Evolutionary conservation across 495 filamentous ascomycete species (phyloP), one percentile per base, ranked within the genome.

Genomic region (Barbatosphaeria neglecta): DNA sequence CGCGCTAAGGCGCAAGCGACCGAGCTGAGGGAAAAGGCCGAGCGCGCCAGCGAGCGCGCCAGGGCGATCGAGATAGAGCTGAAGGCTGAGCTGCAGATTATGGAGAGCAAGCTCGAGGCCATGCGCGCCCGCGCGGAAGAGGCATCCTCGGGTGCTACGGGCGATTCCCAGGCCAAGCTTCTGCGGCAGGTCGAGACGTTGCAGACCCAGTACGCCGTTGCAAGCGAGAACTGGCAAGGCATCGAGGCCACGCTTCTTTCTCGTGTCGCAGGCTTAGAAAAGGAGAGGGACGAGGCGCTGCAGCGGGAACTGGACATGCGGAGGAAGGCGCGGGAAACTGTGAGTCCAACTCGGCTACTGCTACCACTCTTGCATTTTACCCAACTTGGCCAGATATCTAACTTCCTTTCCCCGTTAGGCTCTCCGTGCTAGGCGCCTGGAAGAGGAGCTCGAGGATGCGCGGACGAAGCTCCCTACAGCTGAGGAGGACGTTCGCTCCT

Each of bases 201-300:
- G 42, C 93, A 97, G 65, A 90, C 84, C 4, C 93, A 99, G 63
- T 94, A 99, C 62, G 82, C 87, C 0, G 79, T 88, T 43, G 92
- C 93, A 2, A 90, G 86, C 50, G 89, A 94, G 54, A 99, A 97
- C 60, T 99, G 93, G 93, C 89, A 96, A 49, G 86, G 88, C 0
- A 85, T 97, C 40, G 90, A 99, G 53, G 77, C 84, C 11, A 89
- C 85, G 0, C 65, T 97, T 39, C 72, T 87, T 28, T 74, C 83
- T 18, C 74, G 88, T 39, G 72, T 93, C 22, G 72, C 78, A 1
- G 80, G 68, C 45, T 68, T 95, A 9, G 92, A 99, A 58, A 88
- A 82, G 57, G 93, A 99, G 56, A 70, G 89, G 38, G 90, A 97
- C 55, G 90, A 97, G 50, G 69, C 83, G 22, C 65, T 77, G n/a